Evolutionary conservation across 2,329 filamentous ascomycete species (phyloP).

Genomic region (Aspergillus awamori): DNA sequence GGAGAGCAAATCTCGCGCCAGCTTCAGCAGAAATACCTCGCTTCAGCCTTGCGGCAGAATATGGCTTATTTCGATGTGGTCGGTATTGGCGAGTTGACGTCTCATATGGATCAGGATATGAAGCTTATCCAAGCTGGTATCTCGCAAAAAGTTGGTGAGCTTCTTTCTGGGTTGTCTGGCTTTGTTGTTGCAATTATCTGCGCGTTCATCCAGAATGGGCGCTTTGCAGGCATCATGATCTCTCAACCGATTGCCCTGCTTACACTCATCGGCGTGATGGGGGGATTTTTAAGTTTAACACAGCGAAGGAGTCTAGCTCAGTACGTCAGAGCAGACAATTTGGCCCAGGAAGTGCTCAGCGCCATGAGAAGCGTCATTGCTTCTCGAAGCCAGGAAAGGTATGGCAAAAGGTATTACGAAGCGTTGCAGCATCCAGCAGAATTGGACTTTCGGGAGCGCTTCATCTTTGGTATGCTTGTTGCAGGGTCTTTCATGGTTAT

Average conservation of each 20-base stretch:
- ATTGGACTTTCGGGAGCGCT: slow-evolving; percentile 7
- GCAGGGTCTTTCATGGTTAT: slow-evolving; percentile 6
- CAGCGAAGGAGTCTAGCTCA: neutral
- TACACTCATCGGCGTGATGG: slow-evolving; percentile 38
- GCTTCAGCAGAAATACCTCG: slow-evolving; percentile 74
- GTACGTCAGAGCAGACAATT: neutral
- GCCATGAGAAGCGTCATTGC: slow-evolving; percentile 11
- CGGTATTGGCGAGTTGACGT: slow-evolving; percentile 81
- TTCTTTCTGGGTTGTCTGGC: slow-evolving; percentile 6
- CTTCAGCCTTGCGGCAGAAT: slow-evolving; percentile 75
- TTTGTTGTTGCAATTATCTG: slow-evolving; percentile 10
- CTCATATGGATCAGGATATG: slow-evolving; percentile 80
- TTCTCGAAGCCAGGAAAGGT: slow-evolving; percentile 11
- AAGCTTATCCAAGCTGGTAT: slow-evolving; percentile 78
- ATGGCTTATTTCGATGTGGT: slow-evolving; percentile 84
- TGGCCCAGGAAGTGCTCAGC: slow-evolving; percentile 11
- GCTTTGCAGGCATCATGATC: slow-evolving; percentile 11
- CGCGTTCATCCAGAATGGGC: neutral
- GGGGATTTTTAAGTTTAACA: neutral
- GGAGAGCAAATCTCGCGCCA: slow-evolving; percentile 71
- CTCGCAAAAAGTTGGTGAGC: slow-evolving; percentile 14
- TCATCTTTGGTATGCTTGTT: slow-evolving; percentile 10
- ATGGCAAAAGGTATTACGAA: slow-evolving; percentile 4
- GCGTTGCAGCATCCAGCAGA: neutral
- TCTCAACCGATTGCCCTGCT: slow-evolving; percentile 73